Percentiles rank a stretch among this genome's conserved stretches.
phyloP scores from a whole-genome alignment of 179 eudicot species.

The Silene noctiflora region DNA sequence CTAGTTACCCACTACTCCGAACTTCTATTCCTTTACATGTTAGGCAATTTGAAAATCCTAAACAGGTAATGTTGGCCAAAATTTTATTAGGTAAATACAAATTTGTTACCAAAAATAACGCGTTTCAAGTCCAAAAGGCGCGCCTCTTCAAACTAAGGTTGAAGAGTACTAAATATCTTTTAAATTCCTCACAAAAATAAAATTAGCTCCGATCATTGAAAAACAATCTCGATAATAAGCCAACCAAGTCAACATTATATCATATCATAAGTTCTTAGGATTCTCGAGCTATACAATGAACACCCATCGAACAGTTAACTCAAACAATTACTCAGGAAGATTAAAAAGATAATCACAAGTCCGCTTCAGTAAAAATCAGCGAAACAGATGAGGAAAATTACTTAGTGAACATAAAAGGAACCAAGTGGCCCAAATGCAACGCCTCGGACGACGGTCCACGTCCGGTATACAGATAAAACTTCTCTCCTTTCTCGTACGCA shows the following conservation, averaged over 20 bases:
- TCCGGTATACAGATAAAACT: slow-evolving; percentile 86
- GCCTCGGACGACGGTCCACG: slow-evolving; percentile 96
- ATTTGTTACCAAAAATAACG: no score
- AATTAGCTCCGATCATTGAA: not conserved
- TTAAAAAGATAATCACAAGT: not conserved
- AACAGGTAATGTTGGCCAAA: no score
- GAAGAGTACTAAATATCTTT: no score
- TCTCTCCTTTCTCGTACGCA: slow-evolving; percentile 78
- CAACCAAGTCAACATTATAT: not conserved
- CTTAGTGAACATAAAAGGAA: slow-evolving; percentile 97
- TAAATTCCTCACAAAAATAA: not conserved
- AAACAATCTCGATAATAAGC: not conserved
- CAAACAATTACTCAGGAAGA: not conserved
- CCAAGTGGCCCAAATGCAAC: slow-evolving; percentile 86
- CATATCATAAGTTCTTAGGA: not conserved
- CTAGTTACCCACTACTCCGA: no score
- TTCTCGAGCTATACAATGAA: not conserved
- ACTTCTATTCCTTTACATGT: no score
- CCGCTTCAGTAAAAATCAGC: no score
- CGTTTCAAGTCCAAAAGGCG: no score
- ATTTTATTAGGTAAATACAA: no score
- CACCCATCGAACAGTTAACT: not conserved
- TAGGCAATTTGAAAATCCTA: no score
- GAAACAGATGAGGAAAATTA: slow-evolving; percentile 23
- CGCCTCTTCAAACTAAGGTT: no score